Conservation (phyloP, 2,329 filamentous ascomycete species). For the Amylocarpus encephaloides region DNA sequence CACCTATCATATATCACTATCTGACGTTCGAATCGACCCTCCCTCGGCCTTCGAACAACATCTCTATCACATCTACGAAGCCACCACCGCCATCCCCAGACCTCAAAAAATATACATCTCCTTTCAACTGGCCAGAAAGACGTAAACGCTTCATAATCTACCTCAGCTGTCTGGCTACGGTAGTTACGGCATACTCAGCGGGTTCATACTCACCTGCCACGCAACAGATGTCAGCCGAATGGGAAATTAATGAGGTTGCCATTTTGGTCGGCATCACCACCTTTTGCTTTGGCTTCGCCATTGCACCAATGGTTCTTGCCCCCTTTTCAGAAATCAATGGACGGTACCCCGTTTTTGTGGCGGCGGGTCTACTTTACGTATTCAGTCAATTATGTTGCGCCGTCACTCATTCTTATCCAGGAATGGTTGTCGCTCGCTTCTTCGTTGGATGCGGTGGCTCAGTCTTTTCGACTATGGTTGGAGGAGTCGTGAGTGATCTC, state of each 20-base stretch:
- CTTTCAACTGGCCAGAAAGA: constrained; percentile 63
- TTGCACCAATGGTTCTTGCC: constrained; percentile 82
- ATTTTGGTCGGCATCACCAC: constrained; percentile 71
- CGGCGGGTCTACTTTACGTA: constrained; percentile 66
- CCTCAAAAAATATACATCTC: constrained; percentile 60
- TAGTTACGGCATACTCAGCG: constrained; percentile 72
- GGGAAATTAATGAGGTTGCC: constrained; percentile 57
- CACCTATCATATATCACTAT: constrained; percentile 29
- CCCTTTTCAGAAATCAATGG: constrained; percentile 87
- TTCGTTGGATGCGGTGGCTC: constrained; percentile 71
- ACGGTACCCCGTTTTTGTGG: constrained; percentile 73
- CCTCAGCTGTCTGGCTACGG: constrained; percentile 70
- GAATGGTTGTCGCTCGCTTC: constrained; percentile 71
- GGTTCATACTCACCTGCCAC: constrained; percentile 72
- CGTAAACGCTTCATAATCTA: constrained; percentile 66
- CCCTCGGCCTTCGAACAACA: constrained; percentile 20
- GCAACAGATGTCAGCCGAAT: constrained; percentile 57
- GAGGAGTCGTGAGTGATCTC: constrained; percentile 84
- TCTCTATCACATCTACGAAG: constrained; percentile 6
- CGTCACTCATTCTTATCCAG: constrained; percentile 60
- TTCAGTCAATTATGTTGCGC: constrained; percentile 67
- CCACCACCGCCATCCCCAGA: constrained; percentile 52
- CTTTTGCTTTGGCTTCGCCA: constrained; percentile 74
- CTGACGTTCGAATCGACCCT: constrained; percentile 28
- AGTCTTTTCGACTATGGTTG: constrained; percentile 81